A percentile compares a stretch with the other conserved stretches of the same genome.
Conservation (phyloP, 2,329 filamentous ascomycete genomes). For the Xylariales sp. region DNA sequence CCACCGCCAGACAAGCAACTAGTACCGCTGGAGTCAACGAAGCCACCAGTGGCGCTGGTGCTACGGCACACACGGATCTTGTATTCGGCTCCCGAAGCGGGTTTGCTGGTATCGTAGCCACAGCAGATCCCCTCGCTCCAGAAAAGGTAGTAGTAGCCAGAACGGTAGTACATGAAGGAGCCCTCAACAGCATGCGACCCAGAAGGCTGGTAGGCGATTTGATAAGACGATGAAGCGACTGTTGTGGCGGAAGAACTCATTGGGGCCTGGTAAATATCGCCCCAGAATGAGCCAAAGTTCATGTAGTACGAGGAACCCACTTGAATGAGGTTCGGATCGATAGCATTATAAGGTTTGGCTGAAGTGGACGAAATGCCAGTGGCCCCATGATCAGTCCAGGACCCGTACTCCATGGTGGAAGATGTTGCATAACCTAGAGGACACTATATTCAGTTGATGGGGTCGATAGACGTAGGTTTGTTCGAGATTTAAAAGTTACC, state of each 20-base stretch:
- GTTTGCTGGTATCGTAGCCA: slow-evolving; percentile 45
- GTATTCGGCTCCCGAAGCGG: slow-evolving; percentile 56
- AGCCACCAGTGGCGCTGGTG: slow-evolving; percentile 44
- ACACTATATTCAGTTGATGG: too few relatives aligned
- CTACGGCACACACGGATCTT: slow-evolving; percentile 61
- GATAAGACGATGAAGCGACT: slow-evolving; percentile 26
- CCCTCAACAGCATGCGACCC: slow-evolving; percentile 53
- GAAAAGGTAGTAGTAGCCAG: slow-evolving; percentile 60
- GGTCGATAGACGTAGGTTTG: too few relatives aligned
- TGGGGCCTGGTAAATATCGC: slow-evolving; percentile 55
- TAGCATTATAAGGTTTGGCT: slow-evolving; percentile 50
- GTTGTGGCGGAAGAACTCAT: slow-evolving; percentile 34
- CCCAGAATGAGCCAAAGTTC: slow-evolving; percentile 68
- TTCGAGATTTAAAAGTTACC: too few relatives aligned
- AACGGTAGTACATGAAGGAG: slow-evolving; percentile 49
- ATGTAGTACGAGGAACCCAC: slow-evolving; percentile 39
- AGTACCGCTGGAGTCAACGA: slow-evolving; percentile 50
- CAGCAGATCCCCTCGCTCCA: slow-evolving; percentile 60
- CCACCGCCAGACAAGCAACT: slow-evolving; percentile 53
- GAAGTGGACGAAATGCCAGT: slow-evolving; percentile 43
- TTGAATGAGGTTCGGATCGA: slow-evolving; percentile 52
- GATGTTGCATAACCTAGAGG: slow-evolving; percentile 45
- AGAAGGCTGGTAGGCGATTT: slow-evolving; percentile 49
- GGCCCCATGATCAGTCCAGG: slow-evolving; percentile 56
- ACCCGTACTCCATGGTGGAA: slow-evolving; percentile 43